Evolutionary conservation across 108 stramenopile species (phyloP), one percentile per base, ranked within the genome.

Genomic region (Nannochloropsis gaditana): DNA sequence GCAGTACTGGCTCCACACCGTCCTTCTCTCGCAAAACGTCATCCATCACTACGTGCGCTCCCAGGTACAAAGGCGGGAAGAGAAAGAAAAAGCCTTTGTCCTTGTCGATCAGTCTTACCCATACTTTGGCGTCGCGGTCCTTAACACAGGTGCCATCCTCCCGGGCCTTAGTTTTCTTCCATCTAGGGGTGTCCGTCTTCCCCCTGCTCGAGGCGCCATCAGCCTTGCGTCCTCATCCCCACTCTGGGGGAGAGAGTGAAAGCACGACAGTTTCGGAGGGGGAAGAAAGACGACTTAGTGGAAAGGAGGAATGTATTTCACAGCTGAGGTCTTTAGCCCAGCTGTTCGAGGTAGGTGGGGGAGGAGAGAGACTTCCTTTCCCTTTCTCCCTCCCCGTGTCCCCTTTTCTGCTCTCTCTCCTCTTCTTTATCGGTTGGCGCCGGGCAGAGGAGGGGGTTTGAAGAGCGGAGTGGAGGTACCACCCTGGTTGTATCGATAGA

Each of bases 131-230:
- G n/a, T n/a, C n/a, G n/a, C n/a, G n/a, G n/a, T n/a, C 59, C 59
- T n/a, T 2, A 73, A 2, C 4, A 73, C 5, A 73, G 59, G 59
- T 5, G 5, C 59, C 59, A 19, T n/a, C 59, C 59, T 73, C 59
- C 59, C 59, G 59, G 15, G 19, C 59, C n/a, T n/a, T 73, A 19
- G 59, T 73, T n/a, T 73, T 73, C 59, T 73, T 73, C 59, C 59
- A 73, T n/a, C 59, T 73, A 4, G 59, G 59, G 19, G 19, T 73
- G 15, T 73, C 59, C 59, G 19, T 73, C 19, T 15, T n/a, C 5
- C 15, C 15, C 19, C 59, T 73, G 19, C 59, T 73, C 3, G 59
- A 73, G 19, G 59, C 59, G 19, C 59, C n/a, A n/a, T n/a, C 59
- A 15, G 2, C 59, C 59, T 5, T n/a, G 19, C 3, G 5, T 5